Evolutionary conservation across 805 yeast species (phyloP).

Genomic region (Ogataea sp.): DNA sequence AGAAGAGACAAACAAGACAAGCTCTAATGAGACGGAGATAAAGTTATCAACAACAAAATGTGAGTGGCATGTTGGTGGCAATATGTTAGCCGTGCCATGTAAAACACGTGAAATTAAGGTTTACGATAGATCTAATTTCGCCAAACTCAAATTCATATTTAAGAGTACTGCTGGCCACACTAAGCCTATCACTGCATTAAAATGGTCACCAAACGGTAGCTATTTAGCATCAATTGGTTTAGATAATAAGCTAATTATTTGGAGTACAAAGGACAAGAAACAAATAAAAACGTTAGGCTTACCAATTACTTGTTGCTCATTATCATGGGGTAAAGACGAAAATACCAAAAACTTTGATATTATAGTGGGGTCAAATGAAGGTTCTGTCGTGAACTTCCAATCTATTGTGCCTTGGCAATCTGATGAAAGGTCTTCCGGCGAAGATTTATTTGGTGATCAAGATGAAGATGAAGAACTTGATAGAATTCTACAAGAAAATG

Average conservation of each 20-base stretch:
- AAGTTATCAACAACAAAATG: constrained; percentile 35
- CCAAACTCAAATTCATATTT: constrained; percentile 10
- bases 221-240: constrained; percentile 51
- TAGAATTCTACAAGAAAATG: constrained; percentile 10
- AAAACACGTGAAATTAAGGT: constrained; percentile 37
- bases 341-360: constrained; percentile 15
- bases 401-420: constrained; percentile 6
- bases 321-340: constrained; percentile 25
- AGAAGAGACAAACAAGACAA: constrained; percentile 31
- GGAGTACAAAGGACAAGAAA: constrained; percentile 38
- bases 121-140: constrained; percentile 31
- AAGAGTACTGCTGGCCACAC: constrained; percentile 20
- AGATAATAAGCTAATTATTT: constrained; percentile 44
- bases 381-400: constrained; percentile 26
- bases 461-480: constrained; percentile 6
- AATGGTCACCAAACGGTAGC: constrained; percentile 55
- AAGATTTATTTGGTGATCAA: constrained; percentile 6
- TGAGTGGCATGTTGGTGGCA: constrained; percentile 69
- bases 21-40: constrained; percentile 5
- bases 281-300: constrained; percentile 22
- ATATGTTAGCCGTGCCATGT: constrained; percentile 60
- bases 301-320: constrained; percentile 13
- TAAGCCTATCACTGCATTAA: constrained; percentile 38
- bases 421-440: constrained; percentile 1
- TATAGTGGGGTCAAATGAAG: constrained; percentile 35